phyloP scores from a whole-genome alignment of 352 stramenopile species.

The Hyaloperonospora arabidopsidis region DNA sequence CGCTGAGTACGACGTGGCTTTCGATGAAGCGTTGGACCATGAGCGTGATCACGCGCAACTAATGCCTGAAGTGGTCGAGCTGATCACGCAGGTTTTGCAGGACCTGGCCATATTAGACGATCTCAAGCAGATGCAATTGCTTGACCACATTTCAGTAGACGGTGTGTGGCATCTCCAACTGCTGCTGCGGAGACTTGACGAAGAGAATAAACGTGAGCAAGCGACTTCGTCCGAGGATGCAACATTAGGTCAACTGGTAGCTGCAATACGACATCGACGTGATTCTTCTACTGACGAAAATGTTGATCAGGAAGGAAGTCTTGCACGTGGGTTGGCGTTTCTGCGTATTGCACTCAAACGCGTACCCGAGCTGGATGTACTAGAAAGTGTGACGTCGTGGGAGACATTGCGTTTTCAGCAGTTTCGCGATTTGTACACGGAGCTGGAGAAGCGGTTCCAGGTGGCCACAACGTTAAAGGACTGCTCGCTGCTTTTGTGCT shows the following conservation, averaged over 20 bases:
- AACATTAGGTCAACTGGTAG: constrained; percentile 29
- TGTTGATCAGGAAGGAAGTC: constrained; percentile 38
- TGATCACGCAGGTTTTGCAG: constrained; percentile 69
- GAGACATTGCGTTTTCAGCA: constrained; percentile 32
- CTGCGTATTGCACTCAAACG: constrained; percentile 37
- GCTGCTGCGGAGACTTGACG: constrained; percentile 37
- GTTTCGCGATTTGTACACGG: constrained; percentile 47
- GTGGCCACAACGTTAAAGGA: constrained; percentile 82
- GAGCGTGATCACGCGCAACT: constrained; percentile 33
- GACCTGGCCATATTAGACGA: constrained; percentile 68
- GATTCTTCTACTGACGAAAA: constrained; percentile 27
- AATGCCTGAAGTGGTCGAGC: constrained; percentile 59
- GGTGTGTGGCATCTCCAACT: constrained; percentile 61
- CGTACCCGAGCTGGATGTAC: constrained; percentile 31
- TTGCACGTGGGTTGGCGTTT: constrained; percentile 44
- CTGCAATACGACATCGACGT: constrained; percentile 14
- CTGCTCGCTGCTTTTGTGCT: constrained; percentile 69
- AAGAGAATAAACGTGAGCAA: constrained; percentile 12
- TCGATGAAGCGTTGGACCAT: constrained; percentile 28
- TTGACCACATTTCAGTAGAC: constrained; percentile 78
- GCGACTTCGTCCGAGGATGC: constrained; percentile 5
- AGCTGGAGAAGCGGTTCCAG: constrained; percentile 65
- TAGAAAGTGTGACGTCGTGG: constrained; percentile 32
- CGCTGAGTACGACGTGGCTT: constrained; percentile 36
- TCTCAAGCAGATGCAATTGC: constrained; percentile 73